Percentiles rank a stretch among this genome's conserved stretches.
Evolutionary conservation across 2,329 filamentous ascomycete genomes (phyloP).

Genomic region (Sodiomyces alkalinus): DNA sequence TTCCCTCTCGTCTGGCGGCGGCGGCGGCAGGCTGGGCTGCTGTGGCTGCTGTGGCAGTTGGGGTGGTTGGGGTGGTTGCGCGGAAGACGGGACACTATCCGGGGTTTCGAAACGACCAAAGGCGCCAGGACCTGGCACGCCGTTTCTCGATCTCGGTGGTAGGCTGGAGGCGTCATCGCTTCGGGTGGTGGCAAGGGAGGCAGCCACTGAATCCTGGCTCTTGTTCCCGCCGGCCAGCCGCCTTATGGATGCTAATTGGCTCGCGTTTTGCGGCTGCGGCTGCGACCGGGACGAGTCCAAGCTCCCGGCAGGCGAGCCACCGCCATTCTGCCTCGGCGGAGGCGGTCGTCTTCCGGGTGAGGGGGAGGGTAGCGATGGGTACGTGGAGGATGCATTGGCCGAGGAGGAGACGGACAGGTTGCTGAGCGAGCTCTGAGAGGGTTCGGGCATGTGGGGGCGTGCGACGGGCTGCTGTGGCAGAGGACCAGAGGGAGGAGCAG

Average conservation of each 20-base stretch:
- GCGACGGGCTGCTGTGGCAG: constrained; percentile 1
- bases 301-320: constrained; percentile 33
- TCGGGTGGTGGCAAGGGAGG: constrained; percentile 25
- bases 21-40: constrained; percentile 11
- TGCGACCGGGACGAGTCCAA: constrained; percentile 31
- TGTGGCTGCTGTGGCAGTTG: too few relatives aligned
- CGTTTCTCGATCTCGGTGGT: constrained; percentile 38
- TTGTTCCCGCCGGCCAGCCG: constrained; percentile 34
- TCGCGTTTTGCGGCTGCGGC: too few relatives aligned
- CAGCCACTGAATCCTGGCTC: constrained; percentile 42
- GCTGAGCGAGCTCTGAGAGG: constrained; percentile 9
- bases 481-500: too few relatives aligned
- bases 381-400: too few relatives aligned
- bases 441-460: constrained; percentile 6
- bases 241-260: constrained; percentile 27
- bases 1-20: constrained; percentile 25
- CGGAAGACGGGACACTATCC: constrained; percentile 12
- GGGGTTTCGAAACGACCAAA: constrained; percentile 18
- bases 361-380: constrained; percentile 10
- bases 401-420: constrained; percentile 8
- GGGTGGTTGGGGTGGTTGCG: constrained; percentile 12
- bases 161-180: constrained; percentile 37
- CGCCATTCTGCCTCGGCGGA: constrained; percentile 16
- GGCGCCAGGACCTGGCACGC: constrained; percentile 22
- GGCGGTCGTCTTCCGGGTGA: constrained; percentile 5